Evolutionary conservation across 2,329 filamentous ascomycete species (phyloP).

Genomic region (Tolypocladium ophioglossoides): DNA sequence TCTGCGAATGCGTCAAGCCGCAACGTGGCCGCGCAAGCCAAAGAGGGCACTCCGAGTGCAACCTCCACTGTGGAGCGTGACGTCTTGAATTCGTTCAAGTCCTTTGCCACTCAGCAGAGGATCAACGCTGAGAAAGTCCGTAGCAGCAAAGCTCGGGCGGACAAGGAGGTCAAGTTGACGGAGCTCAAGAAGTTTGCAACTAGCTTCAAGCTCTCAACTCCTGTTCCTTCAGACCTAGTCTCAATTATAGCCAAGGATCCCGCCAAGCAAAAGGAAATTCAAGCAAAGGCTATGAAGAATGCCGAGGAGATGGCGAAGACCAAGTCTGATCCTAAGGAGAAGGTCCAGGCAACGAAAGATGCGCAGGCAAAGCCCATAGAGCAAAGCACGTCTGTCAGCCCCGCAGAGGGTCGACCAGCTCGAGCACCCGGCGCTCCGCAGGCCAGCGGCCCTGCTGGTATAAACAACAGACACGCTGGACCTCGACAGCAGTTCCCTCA

Average conservation of each 20-base stretch:
- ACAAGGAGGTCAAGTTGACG: slow-evolving; percentile 86
- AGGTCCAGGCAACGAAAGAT: slow-evolving; percentile 31
- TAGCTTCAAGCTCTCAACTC: slow-evolving; percentile 88
- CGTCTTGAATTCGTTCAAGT: slow-evolving; percentile 52
- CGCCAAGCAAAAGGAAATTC: slow-evolving; percentile 85
- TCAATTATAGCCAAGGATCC: slow-evolving; percentile 95
- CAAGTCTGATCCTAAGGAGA: slow-evolving; percentile 39
- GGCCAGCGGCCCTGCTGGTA: slow-evolving; percentile 11
- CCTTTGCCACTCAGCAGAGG: slow-evolving; percentile 48
- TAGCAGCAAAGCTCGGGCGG: slow-evolving; percentile 50
- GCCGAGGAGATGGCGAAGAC: slow-evolving; percentile 52
- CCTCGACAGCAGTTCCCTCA: slow-evolving; percentile 38
- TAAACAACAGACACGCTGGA: slow-evolving; percentile 33
- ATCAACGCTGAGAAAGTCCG: slow-evolving; percentile 45
- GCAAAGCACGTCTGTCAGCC: slow-evolving; percentile 8
- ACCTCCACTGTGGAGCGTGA: slow-evolving; percentile 52
- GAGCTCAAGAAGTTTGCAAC: slow-evolving; percentile 92
- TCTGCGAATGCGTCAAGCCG: slow-evolving; percentile 27
- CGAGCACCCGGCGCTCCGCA: slow-evolving; percentile 25
- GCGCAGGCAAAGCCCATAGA: slow-evolving; percentile 27
- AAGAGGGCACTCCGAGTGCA: slow-evolving; percentile 26
- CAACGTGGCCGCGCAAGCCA: slow-evolving; percentile 28
- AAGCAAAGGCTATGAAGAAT: slow-evolving; percentile 74
- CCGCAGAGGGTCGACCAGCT: slow-evolving; percentile 16
- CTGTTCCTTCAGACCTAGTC: slow-evolving; percentile 83